phyloP scores from a whole-genome alignment of 2,329 filamentous ascomycete species.

The Colletotrichum sp. region DNA sequence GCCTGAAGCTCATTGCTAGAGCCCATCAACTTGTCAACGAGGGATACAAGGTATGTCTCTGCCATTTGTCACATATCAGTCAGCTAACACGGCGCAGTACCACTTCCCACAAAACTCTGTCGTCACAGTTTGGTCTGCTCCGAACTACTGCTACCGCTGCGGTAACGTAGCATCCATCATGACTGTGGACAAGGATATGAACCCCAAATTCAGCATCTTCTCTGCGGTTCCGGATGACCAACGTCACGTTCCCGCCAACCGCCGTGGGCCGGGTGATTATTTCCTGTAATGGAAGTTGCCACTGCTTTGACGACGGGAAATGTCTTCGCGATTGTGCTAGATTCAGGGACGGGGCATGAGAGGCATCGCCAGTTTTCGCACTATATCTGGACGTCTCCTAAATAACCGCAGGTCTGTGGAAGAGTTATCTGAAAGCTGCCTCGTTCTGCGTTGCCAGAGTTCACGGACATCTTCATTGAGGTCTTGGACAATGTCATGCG shows the following conservation, averaged over 20 bases:
- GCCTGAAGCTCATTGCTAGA: conserved; percentile 91
- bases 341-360: neutral
- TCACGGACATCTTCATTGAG: neutral
- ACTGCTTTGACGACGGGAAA: neutral
- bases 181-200: conserved; percentile 83
- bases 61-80: conserved; percentile 21
- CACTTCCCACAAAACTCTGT: conserved; percentile 96
- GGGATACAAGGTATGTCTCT: conserved; percentile 80
- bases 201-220: conserved; percentile 93
- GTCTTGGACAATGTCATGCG: neutral
- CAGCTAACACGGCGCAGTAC: conserved; percentile 59
- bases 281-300: conserved; percentile 57
- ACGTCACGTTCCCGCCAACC: conserved; percentile 77
- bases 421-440: neutral
- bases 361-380: neutral
- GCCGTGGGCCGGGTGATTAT: conserved; percentile 72
- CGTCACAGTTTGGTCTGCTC: conserved; percentile 97
- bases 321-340: neutral
- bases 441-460: neutral
- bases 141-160: conserved; percentile 94
- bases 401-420: neutral
- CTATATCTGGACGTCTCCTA: neutral
- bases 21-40: conserved; percentile 99
- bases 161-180: conserved; percentile 98
- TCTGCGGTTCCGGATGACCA: conserved; percentile 86